These are phyloP conservation scores for Phaffia tasmanica DNA, from an alignment of 768 basidiomycete genomes.

Conservation along the genomic window DNA sequence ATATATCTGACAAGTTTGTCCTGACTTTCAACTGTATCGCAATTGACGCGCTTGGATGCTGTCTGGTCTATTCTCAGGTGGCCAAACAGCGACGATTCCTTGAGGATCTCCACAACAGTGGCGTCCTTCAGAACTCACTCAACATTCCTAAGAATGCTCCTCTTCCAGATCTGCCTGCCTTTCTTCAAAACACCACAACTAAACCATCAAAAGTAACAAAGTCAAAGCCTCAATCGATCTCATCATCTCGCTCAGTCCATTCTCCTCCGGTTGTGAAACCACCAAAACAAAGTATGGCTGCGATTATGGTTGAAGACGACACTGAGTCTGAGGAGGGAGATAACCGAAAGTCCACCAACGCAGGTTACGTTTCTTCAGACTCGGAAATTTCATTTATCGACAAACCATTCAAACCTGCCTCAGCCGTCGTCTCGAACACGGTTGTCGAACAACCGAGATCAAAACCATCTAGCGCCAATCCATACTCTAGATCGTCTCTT, in stretches of 20 bases:
- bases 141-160: slow-evolving; percentile 38
- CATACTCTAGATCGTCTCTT: background rate
- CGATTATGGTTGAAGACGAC: slow-evolving; percentile 23
- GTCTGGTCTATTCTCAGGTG: slow-evolving; percentile 43
- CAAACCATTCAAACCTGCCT: slow-evolving; percentile 13
- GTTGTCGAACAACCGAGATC: slow-evolving; percentile 3
- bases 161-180: slow-evolving; percentile 23
- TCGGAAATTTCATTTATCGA: slow-evolving; percentile 20
- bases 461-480: background rate
- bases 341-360: slow-evolving; percentile 2
- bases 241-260: background rate
- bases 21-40: background rate
- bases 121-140: slow-evolving; percentile 51
- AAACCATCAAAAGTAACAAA: background rate
- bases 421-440: background rate
- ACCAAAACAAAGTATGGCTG: slow-evolving; percentile 6
- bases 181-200: background rate
- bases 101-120: slow-evolving; percentile 55
- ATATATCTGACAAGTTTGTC: background rate
- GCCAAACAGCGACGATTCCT: slow-evolving; percentile 61
- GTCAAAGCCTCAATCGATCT: background rate
- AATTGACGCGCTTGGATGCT: slow-evolving; percentile 1
- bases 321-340: background rate
- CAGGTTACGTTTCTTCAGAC: background rate
- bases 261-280: slow-evolving; percentile 16